Percentiles rank a stretch among this genome's conserved stretches.
Evolutionary conservation across 495 filamentous ascomycete genomes (phyloP).

Genomic region (Letharia lupina): DNA sequence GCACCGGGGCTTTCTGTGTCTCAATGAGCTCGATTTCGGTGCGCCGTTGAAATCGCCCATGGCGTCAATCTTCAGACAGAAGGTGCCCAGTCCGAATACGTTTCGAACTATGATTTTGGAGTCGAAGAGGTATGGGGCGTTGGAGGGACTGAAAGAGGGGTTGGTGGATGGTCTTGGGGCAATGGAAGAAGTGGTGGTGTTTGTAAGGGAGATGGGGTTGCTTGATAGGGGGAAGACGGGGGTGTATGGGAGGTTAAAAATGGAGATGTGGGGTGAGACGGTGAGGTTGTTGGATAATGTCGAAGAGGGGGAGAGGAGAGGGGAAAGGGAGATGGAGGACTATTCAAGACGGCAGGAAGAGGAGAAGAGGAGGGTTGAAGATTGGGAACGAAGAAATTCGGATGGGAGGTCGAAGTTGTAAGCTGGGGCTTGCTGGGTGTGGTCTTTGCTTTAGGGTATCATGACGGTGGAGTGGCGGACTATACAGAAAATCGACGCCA

Average conservation of each 20-base stretch:
- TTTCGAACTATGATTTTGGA: conserved; percentile 62
- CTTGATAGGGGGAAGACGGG: conserved; percentile 50
- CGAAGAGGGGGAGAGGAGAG: conserved; percentile 39
- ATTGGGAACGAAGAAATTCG: conserved; percentile 36
- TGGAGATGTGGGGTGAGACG: conserved; percentile 61
- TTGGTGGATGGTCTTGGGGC: conserved; percentile 62
- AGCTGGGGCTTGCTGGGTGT: conserved; percentile 8
- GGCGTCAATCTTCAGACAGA: conserved; percentile 63
- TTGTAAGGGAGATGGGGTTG: conserved; percentile 50
- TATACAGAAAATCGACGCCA: not conserved
- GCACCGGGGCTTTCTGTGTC: conserved; percentile 55
- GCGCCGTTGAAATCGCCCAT: conserved; percentile 63
- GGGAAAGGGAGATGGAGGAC: conserved; percentile 31
- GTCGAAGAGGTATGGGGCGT: conserved; percentile 53
- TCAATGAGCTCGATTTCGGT: conserved; percentile 74
- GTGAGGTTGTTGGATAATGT: conserved; percentile 44
- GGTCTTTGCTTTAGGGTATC: not conserved
- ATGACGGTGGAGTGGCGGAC: not conserved
- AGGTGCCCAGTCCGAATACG: conserved; percentile 42
- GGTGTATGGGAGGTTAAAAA: conserved; percentile 60
- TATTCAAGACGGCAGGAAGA: conserved; percentile 27
- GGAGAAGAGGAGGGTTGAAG: conserved; percentile 30
- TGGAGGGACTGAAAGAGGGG: conserved; percentile 51
- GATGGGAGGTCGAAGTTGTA: conserved; percentile 39
- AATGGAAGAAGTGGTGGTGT: conserved; percentile 46